Evolutionary conservation across 768 basidiomycete species (phyloP).

Genomic region (Tulasnella sp.): DNA sequence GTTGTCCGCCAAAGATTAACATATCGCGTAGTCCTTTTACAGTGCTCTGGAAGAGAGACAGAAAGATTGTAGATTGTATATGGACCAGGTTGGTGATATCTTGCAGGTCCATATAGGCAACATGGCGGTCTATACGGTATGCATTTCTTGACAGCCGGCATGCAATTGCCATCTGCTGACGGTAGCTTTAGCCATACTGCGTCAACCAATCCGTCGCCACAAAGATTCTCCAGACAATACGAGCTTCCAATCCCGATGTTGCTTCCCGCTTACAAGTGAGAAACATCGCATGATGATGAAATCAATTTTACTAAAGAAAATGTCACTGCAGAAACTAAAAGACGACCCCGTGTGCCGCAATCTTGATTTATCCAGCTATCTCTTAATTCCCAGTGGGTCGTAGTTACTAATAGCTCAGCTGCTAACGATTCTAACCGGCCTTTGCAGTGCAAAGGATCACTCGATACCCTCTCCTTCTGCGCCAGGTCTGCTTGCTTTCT

Average conservation of each 20-base stretch:
- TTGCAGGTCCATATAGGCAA: conserved; percentile 71
- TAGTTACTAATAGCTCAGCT: not conserved
- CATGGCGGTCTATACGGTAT: conserved; percentile 80
- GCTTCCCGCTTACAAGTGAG: conserved; percentile 68
- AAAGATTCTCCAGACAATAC: conserved; percentile 71
- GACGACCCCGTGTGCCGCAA: conserved; percentile 78
- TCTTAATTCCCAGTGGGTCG: conserved; percentile 83
- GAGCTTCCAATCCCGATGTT: conserved; percentile 68
- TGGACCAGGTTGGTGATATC: conserved; percentile 87
- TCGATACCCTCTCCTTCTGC: conserved; percentile 87
- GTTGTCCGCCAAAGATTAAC: not conserved
- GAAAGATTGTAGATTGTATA: conserved; percentile 86
- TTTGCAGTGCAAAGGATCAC: conserved; percentile 63
- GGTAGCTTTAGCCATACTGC: conserved; percentile 70
- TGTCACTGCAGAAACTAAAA: conserved; percentile 60
- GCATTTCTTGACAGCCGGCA: conserved; percentile 37
- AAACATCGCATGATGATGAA: not conserved
- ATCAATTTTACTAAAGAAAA: conserved; percentile 23
- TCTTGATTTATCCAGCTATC: conserved; percentile 86
- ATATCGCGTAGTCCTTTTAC: conserved; percentile 1
- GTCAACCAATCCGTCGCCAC: conserved; percentile 82
- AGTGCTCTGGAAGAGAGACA: conserved; percentile 91
- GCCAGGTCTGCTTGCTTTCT: conserved; percentile 53
- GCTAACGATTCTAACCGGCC: conserved; percentile 5
- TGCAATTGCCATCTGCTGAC: not conserved